These are phyloP conservation scores for Populus hybrid DNA, from an alignment of 441 rosid genomes.

Conservation along the genomic window DNA sequence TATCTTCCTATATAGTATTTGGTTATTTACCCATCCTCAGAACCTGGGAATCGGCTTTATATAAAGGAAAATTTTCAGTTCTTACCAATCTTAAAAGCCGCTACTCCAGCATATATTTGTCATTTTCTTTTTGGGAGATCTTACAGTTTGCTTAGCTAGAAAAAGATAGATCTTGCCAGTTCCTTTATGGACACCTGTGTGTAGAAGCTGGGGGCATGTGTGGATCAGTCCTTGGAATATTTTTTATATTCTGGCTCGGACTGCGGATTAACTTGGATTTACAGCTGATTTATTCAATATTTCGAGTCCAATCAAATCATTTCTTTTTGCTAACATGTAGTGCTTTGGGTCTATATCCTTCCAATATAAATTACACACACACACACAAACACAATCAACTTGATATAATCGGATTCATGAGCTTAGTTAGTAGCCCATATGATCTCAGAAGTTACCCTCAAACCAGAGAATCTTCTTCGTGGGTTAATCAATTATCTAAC, in stretches of 20 bases:
- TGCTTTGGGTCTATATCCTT: too few species aligned
- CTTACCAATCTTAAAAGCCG: background rate
- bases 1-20: background rate
- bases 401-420: too few species aligned
- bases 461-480: too few species aligned
- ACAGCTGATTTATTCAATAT: background rate
- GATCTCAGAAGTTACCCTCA: too few species aligned
- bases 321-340: background rate
- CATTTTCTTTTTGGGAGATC: background rate
- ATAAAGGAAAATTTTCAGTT: too few species aligned
- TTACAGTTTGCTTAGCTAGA: background rate
- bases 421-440: too few species aligned
- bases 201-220: background rate
- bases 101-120: background rate
- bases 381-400: too few species aligned
- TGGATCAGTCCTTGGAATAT: background rate
- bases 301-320: background rate
- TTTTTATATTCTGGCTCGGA: background rate
- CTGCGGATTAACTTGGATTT: background rate
- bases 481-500: too few species aligned
- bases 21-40: background rate
- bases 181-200: constrained; percentile 17
- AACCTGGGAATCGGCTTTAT: background rate
- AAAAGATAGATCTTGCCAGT: constrained; percentile 5
- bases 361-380: too few species aligned